Base-by-base conservation (phyloP, 2,329 filamentous ascomycete genomes). In the Trichophyton simii region DNA sequence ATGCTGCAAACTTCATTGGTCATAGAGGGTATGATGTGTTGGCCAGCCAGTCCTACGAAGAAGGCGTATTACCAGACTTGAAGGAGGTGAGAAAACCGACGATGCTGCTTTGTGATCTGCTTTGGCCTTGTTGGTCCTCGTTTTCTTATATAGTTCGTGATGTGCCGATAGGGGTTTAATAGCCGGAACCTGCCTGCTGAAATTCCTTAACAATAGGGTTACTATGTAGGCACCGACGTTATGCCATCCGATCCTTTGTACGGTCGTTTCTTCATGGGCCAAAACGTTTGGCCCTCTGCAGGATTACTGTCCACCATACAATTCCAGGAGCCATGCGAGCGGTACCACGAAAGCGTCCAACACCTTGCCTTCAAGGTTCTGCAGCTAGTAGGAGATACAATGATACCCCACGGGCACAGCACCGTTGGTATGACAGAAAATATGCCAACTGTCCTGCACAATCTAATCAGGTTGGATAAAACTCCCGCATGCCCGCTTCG, bases 11-110 rank as follows among this genome's bases (percentile, higher is more conserved):
- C 3, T 58, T 44, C 22, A 44, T 44, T 42, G 55, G 55, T n/a
- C 34, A 58, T 44, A 58, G 55, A 15, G 55, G 55, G 41, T 58
- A 58, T 58, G 55, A 58, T 58, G 55, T 58, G 55, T 44, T 58
- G 55, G 55, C 55, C 18, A 58, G 55, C 28, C 55, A 58, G 41
- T 58, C 55, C 20, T 58, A 58, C 55, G 55, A 58, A 13, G 55
- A 58, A 44, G 55, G 55, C 11, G 55, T 58, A 36, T 58, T 58
- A 44, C 55, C 55, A 44, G 55, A 58, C 22, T 58, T 58, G 18
- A 58, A 58, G 18, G 55, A 58, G 55, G 55, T 58, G 28, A 42
- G 36, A 58, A 25, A 15, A 5, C 41, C 20, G 11, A 25, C 7
- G 3, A 41, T 31, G 11, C 41, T 41, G 9, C 31, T n/a, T 20